Percentiles rank a stretch among this genome's conserved stretches.
Evolutionary conservation across 495 filamentous ascomycete species (phyloP).

Genomic region (Chaetomidium leptoderma): DNA sequence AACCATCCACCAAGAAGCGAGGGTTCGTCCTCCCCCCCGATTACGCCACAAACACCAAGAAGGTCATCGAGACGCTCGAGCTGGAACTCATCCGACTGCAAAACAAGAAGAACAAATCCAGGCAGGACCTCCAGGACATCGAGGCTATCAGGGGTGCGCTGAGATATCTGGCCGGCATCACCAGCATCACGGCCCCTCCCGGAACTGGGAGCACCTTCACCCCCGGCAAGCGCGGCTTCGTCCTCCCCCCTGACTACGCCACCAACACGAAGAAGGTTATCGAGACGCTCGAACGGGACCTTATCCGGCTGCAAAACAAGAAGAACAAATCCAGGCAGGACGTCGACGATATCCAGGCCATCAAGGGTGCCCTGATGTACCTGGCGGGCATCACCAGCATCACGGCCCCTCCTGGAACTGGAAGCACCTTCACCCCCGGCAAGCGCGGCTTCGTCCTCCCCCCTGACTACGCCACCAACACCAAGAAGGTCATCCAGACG

Average conservation of each 20-base stretch:
- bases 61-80: conserved; percentile 29
- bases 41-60: conserved; percentile 22
- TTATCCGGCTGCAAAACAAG: conserved; percentile 29
- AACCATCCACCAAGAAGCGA: conserved; percentile 11
- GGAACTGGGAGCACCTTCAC: conserved; percentile 26
- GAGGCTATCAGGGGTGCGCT: conserved; percentile 26
- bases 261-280: conserved; percentile 27
- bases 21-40: conserved; percentile 22
- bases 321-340: conserved; percentile 26
- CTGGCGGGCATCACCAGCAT: conserved; percentile 26
- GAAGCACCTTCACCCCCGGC: conserved; percentile 25
- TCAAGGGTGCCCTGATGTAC: conserved; percentile 25
- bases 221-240: conserved; percentile 16
- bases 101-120: conserved; percentile 31
- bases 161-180: conserved; percentile 26
- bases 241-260: conserved; percentile 19
- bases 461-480: conserved; percentile 19
- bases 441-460: conserved; percentile 17
- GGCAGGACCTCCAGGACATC: conserved; percentile 25
- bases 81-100: conserved; percentile 23
- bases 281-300: conserved; percentile 21
- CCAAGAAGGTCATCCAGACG: conserved; percentile 25
- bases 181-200: conserved; percentile 25
- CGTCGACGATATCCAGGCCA: conserved; percentile 22
- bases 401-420: conserved; percentile 24